phyloP scores from a whole-genome alignment of 768 basidiomycete species.

The Mycena amicta region DNA sequence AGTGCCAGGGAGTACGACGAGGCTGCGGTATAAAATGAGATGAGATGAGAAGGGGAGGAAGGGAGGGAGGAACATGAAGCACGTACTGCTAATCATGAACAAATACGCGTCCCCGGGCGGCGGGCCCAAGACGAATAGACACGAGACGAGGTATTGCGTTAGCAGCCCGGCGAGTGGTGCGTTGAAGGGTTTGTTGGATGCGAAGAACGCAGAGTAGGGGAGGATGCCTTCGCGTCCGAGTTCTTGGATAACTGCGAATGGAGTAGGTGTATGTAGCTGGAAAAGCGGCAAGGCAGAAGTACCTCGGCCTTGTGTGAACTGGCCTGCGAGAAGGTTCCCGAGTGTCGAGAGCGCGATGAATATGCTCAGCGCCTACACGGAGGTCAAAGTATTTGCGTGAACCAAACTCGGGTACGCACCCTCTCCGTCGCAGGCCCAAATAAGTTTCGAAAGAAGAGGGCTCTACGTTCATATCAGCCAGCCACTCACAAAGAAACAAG shows the following conservation, averaged over 20 bases:
- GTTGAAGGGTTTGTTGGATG: constrained; percentile 70
- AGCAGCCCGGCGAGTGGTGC: constrained; percentile 67
- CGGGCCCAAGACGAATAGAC: constrained; percentile 52
- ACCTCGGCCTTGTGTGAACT: constrained; percentile 73
- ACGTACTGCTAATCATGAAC: constrained; percentile 67
- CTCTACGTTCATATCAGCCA: constrained; percentile 36
- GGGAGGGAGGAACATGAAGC: not conserved
- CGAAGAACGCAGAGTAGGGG: constrained; percentile 66
- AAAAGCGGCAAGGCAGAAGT: not conserved
- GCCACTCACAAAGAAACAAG: not conserved
- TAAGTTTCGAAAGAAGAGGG: constrained; percentile 74
- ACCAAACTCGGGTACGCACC: constrained; percentile 34
- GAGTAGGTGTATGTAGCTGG: not conserved
- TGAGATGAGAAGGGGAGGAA: not conserved
- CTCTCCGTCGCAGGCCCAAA: constrained; percentile 64
- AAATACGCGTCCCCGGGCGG: constrained; percentile 78
- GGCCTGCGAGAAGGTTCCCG: constrained; percentile 63
- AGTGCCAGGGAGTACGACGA: constrained; percentile 59
- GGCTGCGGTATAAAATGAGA: constrained; percentile 38
- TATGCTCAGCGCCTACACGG: constrained; percentile 53
- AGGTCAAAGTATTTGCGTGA: not conserved
- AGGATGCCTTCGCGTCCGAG: constrained; percentile 72
- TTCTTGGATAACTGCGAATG: constrained; percentile 63
- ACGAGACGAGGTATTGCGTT: constrained; percentile 62
- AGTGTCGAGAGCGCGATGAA: constrained; percentile 67